Percentiles rank a stretch among this genome's conserved stretches.
phyloP scores from a whole-genome alignment of 345 rosid species.

The Populus nigra region DNA sequence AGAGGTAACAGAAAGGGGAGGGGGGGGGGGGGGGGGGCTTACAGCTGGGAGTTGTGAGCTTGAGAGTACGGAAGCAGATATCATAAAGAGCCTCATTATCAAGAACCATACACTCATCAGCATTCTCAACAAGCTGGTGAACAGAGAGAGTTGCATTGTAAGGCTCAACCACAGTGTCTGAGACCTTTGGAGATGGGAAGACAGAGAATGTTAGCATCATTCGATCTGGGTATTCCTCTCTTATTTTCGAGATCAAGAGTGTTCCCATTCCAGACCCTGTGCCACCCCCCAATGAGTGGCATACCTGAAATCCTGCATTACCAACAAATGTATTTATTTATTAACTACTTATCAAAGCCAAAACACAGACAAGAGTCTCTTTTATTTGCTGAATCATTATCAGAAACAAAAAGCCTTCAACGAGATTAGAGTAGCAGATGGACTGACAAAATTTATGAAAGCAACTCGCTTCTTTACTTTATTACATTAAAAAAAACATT shows the following conservation, averaged over 20 bases:
- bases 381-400: not conserved
- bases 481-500: not conserved
- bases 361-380: not conserved
- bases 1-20: not conserved
- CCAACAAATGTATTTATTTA: not conserved
- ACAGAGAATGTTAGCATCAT: conserved; percentile 89
- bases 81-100: conserved; percentile 80
- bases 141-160: conserved; percentile 78
- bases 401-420: not conserved
- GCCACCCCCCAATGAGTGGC: conserved; percentile 81
- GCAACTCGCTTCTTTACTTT: not conserved
- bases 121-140: conserved; percentile 79
- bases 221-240: conserved; percentile 76
- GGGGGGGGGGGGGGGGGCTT: conserved; percentile 18
- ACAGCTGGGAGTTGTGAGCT: conserved; percentile 86
- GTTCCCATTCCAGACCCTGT: conserved; percentile 89
- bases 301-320: conserved; percentile 68
- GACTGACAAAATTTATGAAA: not conserved
- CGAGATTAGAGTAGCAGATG: not conserved
- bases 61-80: conserved; percentile 78
- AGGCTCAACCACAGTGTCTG: conserved; percentile 79
- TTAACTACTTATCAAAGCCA: not conserved
- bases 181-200: conserved; percentile 82
- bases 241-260: conserved; percentile 63
- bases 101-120: conserved; percentile 85